Evolutionary conservation across 108 stramenopile genomes (phyloP).

Genomic region (Cylindrotheca closterium): DNA sequence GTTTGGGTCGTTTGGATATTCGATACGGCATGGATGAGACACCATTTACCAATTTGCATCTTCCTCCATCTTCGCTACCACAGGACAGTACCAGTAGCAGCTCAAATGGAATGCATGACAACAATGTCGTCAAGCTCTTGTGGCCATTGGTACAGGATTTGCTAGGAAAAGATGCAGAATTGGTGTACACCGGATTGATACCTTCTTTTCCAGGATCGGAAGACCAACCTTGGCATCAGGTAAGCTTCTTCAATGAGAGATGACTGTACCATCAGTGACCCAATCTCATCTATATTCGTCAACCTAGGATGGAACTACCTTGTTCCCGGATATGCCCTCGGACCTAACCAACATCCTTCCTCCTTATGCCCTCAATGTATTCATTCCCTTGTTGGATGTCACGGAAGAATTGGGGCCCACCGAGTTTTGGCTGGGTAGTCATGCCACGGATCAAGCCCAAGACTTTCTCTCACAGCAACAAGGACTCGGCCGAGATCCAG

Average conservation of each 20-base stretch:
- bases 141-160: conserved; percentile 28
- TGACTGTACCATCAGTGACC: too few relatives aligned
- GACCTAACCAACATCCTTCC: conserved; percentile 19
- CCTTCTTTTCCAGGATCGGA: conserved; percentile 37
- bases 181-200: conserved; percentile 54
- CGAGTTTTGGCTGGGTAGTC: conserved; percentile 41
- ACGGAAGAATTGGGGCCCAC: conserved; percentile 46
- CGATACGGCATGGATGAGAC: conserved; percentile 31
- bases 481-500: neutral
- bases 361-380: conserved; percentile 57
- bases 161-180: conserved; percentile 32
- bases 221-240: conserved; percentile 60
- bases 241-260: too few relatives aligned
- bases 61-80: neutral
- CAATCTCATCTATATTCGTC: too few relatives aligned
- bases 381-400: conserved; percentile 36
- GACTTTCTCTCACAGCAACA: neutral
- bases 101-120: neutral
- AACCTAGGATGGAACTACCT: conserved; percentile 36
- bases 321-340: conserved; percentile 39
- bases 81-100: neutral
- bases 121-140: conserved; percentile 21
- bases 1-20: conserved; percentile 50
- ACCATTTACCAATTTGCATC: conserved; percentile 10
- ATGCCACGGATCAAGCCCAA: conserved; percentile 8